Conservation (phyloP, 345 rosid species). For the Isatis tinctoria region DNA sequence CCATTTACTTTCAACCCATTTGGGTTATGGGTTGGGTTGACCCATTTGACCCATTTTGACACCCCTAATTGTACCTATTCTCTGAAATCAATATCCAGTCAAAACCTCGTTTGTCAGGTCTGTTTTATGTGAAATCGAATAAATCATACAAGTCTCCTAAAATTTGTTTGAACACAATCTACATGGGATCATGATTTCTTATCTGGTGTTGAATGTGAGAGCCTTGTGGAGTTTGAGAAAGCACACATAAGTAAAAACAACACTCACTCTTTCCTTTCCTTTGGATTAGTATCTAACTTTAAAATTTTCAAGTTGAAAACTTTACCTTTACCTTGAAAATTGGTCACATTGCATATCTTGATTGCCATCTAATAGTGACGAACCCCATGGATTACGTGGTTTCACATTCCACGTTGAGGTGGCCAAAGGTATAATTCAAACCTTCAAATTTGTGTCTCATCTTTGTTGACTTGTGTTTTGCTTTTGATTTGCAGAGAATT, state of each 20-base stretch:
- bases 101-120: neutral
- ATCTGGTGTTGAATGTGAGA: neutral
- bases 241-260: conserved; percentile 73
- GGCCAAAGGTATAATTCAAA: conserved; percentile 48
- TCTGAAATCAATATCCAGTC: neutral
- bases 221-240: conserved; percentile 58
- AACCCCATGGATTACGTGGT: conserved; percentile 87
- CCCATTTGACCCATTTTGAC: no score
- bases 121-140: no score
- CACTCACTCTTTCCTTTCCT: neutral
- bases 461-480: neutral
- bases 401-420: conserved; percentile 92
- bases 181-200: no score
- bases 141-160: no score
- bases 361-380: conserved; percentile 92
- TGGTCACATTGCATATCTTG: conserved; percentile 69
- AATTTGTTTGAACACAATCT: no score
- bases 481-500: conserved; percentile 52
- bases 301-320: conserved; percentile 13
- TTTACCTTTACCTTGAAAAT: neutral
- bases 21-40: no score
- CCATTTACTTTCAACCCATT: no score
- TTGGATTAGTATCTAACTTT: neutral
- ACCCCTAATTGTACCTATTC: no score
- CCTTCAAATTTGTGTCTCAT: neutral